Base-by-base conservation (phyloP, 176 grass and related monocot genomes). In the Otatea glauca region DNA sequence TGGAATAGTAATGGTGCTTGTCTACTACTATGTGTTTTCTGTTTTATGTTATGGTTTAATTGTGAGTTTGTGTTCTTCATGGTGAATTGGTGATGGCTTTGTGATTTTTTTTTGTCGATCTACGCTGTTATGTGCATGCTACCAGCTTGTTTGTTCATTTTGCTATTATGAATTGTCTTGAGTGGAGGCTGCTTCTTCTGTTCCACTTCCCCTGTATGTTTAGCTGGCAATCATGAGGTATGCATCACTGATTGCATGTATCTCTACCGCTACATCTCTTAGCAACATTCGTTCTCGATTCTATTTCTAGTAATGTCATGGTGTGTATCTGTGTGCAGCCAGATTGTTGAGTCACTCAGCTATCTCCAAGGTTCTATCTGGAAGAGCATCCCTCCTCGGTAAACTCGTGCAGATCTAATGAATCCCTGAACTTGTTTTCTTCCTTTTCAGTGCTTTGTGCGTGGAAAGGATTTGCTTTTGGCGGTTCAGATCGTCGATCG, bases 271-370 rank as follows among this genome's bases (percentile, higher is more conserved):
- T 25, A 59, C 87, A 51, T 68, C 29, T 10, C 27, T 18, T 68
- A 80, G 51, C 1, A 3, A 17, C 13, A 1, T 47, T 15, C 82
- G 1, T 0, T 85, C 60, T 18, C 11, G 72, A 4, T 51, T 61
- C 49, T 47, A 13, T 15, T 32, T 41, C 10, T 23, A 2, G 38
- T 50, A 51, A 4, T 5, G 2, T 3, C 42, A 9, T 68, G n/a
- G 2, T 23, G 2, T 23, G 4, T 17, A 6, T 69, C 21, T 23
- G 1, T 38, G 0, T 76, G 72, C 53, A 70, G 21, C 72, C 79
- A 88, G 27, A 77, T 63, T 88, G 73, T 44, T 0, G 29, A 3
- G 12, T 84, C 81, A n/a, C n/a, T n/a, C n/a, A 3, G 7, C 81
- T 47, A 79, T 72, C 56, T 88, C 81, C 67, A 43, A 72, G 2